Evolutionary conservation across 768 basidiomycete genomes (phyloP).

Genomic region (Astraeus odoratus): DNA sequence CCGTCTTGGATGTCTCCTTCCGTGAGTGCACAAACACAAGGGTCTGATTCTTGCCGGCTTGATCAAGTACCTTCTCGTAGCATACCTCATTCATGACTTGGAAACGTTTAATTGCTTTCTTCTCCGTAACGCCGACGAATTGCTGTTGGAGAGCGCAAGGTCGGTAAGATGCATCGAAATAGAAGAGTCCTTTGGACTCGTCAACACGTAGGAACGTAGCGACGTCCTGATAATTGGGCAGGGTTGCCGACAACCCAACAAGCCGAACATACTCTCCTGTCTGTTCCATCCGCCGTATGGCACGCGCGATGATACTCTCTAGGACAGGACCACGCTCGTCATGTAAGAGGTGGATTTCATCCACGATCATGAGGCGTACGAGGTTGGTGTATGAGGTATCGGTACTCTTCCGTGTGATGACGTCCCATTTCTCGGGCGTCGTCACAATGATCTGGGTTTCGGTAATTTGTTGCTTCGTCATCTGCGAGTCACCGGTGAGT

Average conservation of each 20-base stretch:
- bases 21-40: constrained; percentile 97
- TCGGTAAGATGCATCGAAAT: constrained; percentile 91
- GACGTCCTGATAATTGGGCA: constrained; percentile 98
- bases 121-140: constrained; percentile 96
- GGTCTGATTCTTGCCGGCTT: constrained; percentile 83
- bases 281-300: constrained; percentile 91
- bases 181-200: constrained; percentile 86
- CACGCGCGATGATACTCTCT: constrained; percentile 84
- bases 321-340: constrained; percentile 97
- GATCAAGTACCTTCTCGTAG: constrained; percentile 97
- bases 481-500: constrained; percentile 94
- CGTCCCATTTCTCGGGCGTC: constrained; percentile 99
- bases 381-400: constrained; percentile 97
- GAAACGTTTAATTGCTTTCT: constrained; percentile 98
- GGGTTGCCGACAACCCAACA: constrained; percentile 90
- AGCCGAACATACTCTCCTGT: constrained; percentile 89
- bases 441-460: constrained; percentile 98
- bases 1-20: constrained; percentile 97
- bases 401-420: constrained; percentile 96
- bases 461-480: constrained; percentile 95
- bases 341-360: constrained; percentile 95
- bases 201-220: constrained; percentile 96
- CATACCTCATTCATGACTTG: constrained; percentile 99
- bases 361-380: constrained; percentile 92
- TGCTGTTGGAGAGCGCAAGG: constrained; percentile 95